These are phyloP conservation scores for Beauveria scarabaeidicola DNA, from an alignment of 2,329 filamentous ascomycete species.

Conservation along the genomic window DNA sequence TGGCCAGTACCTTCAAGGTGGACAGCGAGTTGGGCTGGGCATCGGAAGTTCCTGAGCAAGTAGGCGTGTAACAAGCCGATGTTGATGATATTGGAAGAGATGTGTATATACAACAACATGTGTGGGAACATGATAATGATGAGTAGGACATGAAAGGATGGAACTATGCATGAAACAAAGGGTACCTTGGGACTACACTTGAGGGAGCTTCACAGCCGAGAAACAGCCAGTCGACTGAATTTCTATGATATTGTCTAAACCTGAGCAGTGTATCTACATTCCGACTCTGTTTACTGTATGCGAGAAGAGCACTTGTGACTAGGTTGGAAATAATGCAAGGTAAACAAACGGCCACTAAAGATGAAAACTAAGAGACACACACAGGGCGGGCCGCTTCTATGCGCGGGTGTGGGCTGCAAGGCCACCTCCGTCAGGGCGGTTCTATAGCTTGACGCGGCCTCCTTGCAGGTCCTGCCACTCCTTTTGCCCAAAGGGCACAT, in stretches of 20 bases:
- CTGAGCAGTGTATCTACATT: background rate
- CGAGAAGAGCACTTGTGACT: background rate
- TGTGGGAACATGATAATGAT: background rate
- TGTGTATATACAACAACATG: conserved; percentile 8
- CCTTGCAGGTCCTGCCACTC: conserved; percentile 63
- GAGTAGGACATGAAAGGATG: background rate
- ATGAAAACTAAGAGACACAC: background rate
- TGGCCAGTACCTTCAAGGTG: conserved; percentile 19
- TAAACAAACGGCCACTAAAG: background rate
- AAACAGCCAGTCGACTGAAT: background rate
- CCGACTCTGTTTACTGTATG: background rate
- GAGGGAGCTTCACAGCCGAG: conserved; percentile 5
- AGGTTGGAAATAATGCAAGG: background rate
- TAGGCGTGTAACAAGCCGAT: background rate
- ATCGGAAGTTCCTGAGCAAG: conserved; percentile 37
- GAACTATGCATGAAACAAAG: background rate
- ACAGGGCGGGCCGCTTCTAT: background rate
- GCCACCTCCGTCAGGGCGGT: background rate
- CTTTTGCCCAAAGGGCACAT: conserved; percentile 55
- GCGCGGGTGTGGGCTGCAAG: too few species aligned
- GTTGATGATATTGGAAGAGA: conserved; percentile 8
- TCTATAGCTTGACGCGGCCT: conserved; percentile 61
- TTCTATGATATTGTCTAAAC: background rate
- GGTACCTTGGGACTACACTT: background rate
- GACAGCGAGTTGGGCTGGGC: conserved; percentile 41